These are phyloP conservation scores for Trametes sp. DNA, from an alignment of 1,284 basidiomycete species.

Conservation along the genomic window DNA sequence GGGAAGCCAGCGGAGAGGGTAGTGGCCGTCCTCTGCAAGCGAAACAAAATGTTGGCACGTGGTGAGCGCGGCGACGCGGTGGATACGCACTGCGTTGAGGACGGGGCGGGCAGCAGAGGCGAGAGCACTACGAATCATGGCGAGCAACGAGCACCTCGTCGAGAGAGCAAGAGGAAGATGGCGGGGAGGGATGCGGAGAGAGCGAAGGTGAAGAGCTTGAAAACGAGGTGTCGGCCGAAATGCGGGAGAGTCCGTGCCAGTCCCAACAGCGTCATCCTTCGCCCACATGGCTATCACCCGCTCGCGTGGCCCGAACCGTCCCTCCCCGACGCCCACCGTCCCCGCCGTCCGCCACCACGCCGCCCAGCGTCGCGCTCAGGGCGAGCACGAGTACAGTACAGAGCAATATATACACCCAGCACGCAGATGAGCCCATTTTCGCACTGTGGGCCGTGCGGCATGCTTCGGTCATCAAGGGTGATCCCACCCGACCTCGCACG, in stretches of 20 bases:
- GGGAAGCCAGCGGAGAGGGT: conserved; percentile 85
- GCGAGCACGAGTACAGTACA: not conserved
- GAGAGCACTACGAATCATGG: conserved; percentile 75
- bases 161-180: conserved; percentile 33
- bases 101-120: conserved; percentile 63
- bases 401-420: conserved; percentile 1
- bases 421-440: conserved; percentile 10
- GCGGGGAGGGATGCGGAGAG: conserved; percentile 33
- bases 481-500: conserved; percentile 14
- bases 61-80: conserved; percentile 6
- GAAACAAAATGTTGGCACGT: conserved; percentile 22
- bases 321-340: conserved; percentile 16
- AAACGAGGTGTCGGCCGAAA: conserved; percentile 40
- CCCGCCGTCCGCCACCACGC: not conserved
- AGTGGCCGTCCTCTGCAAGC: conserved; percentile 69
- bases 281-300: conserved; percentile 28
- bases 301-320: conserved; percentile 27
- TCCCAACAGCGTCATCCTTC: conserved; percentile 30
- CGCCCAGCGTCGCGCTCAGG: not conserved
- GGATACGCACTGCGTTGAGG: conserved; percentile 57
- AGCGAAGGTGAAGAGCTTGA: conserved; percentile 34
- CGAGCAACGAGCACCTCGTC: conserved; percentile 40
- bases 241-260: conserved; percentile 26
- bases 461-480: conserved; percentile 8
- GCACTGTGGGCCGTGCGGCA: conserved; percentile 1